A percentile compares a stretch with the other conserved stretches of the same genome.
Evolutionary conservation across 2,329 filamentous ascomycete genomes (phyloP).

Genomic region (Ophiognomonia clavigignenti-juglandacearum): DNA sequence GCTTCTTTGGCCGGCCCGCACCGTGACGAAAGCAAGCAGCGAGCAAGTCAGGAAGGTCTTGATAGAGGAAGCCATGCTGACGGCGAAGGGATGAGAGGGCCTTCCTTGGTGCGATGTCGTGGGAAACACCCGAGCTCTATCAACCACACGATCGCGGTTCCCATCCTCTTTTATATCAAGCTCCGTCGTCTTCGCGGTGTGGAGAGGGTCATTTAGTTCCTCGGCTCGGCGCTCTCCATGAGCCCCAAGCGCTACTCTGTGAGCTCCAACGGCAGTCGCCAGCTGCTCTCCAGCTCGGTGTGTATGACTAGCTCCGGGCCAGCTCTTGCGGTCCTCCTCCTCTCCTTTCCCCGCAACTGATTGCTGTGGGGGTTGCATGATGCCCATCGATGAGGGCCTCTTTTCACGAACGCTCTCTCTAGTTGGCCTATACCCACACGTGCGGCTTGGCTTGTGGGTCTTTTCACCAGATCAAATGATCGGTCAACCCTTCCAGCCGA

Average conservation of each 20-base stretch:
- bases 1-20: constrained; percentile 1
- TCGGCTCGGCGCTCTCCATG: too few relatives aligned
- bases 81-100: not conserved
- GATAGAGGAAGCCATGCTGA: constrained; percentile 11
- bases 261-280: too few relatives aligned
- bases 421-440: too few relatives aligned
- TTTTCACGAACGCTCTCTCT: too few relatives aligned
- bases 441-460: too few relatives aligned
- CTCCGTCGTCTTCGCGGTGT: not conserved
- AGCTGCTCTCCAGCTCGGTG: too few relatives aligned
- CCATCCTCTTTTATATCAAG: not conserved
- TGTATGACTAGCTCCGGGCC: not conserved
- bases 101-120: not conserved
- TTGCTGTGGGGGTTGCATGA: not conserved
- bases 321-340: not conserved
- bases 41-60: constrained; percentile 13
- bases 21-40: constrained; percentile 6
- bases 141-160: not conserved
- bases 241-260: too few relatives aligned
- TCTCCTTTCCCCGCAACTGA: not conserved
- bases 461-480: too few relatives aligned
- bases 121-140: not conserved
- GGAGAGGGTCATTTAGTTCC: too few relatives aligned
- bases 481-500: too few relatives aligned
- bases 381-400: not conserved